A percentile compares a stretch with the other conserved stretches of the same genome.
phyloP scores from a whole-genome alignment of 78 protist species.

The Planoprotostelium fungivorum region DNA sequence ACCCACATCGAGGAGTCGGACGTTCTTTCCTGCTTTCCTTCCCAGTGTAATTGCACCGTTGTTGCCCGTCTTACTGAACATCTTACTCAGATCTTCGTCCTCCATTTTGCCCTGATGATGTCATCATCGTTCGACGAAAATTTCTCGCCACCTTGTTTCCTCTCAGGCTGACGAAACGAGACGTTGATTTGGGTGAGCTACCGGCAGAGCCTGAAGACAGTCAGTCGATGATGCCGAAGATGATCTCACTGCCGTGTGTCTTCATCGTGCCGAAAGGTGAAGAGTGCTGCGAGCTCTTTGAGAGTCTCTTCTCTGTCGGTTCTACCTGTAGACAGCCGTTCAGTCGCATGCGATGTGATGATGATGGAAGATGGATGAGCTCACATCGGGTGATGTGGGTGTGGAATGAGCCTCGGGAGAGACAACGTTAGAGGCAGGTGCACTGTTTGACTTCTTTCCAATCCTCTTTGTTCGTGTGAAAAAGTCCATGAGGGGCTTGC shows the following conservation, averaged over 20 bases:
- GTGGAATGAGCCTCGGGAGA: background rate
- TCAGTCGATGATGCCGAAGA: background rate
- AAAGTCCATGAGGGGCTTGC: background rate
- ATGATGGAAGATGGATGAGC: no score
- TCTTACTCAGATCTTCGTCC: background rate
- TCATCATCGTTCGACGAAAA: background rate
- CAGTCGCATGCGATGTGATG: no score
- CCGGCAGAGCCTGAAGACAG: background rate
- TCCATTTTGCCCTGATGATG: background rate
- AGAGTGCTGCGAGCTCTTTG: background rate
- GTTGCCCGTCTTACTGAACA: background rate
- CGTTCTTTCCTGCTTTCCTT: background rate
- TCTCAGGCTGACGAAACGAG: background rate
- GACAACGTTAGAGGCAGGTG: background rate
- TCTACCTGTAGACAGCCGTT: no score
- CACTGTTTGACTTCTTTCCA: background rate
- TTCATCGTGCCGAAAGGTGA: background rate
- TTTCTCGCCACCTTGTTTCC: background rate
- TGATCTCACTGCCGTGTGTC: background rate
- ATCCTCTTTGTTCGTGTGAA: background rate
- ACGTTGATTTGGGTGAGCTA: background rate
- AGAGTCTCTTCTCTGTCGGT: background rate
- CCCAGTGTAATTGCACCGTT: background rate
- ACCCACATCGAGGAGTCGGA: background rate
- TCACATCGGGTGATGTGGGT: background rate